Evolutionary conservation across 2,329 filamentous ascomycete species (phyloP).

Genomic region (Sporothrix inflata): DNA sequence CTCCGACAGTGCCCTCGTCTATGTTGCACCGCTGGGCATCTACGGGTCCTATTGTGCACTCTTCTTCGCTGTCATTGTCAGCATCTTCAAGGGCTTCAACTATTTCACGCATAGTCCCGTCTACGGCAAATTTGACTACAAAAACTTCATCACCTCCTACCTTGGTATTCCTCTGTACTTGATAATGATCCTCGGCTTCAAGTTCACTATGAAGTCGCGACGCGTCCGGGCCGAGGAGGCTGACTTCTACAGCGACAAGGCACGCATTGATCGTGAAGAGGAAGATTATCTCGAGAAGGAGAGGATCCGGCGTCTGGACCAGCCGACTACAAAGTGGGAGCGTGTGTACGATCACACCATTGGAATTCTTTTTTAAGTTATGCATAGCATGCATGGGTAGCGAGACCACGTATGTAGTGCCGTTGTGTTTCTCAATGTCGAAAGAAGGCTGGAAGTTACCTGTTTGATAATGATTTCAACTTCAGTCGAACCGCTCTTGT

Average conservation of each 20-base stretch:
- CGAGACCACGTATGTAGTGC: too few species aligned
- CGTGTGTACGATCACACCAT: too few species aligned
- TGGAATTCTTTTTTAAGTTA: too few species aligned
- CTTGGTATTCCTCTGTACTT: conserved; percentile 48
- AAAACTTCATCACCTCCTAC: conserved; percentile 49
- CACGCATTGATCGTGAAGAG: conserved; percentile 57
- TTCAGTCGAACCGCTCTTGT: too few species aligned
- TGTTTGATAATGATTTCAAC: too few species aligned
- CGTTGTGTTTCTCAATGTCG: too few species aligned
- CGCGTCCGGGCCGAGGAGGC: conserved; percentile 53
- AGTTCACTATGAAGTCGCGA: conserved; percentile 59
- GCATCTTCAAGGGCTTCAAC: conserved; percentile 7
- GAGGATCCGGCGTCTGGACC: neutral
- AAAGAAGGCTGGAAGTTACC: too few species aligned
- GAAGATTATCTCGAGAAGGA: conserved; percentile 1
- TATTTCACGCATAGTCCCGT: neutral
- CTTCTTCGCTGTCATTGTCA: neutral
- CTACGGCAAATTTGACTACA: conserved; percentile 39
- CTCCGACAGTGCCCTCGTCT: neutral
- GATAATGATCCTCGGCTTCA: conserved; percentile 61
- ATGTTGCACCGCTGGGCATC: neutral
- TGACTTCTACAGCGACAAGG: conserved; percentile 59
- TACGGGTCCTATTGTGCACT: neutral
- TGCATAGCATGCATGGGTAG: too few species aligned
- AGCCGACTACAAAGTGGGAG: too few species aligned